Conservation (phyloP, 495 filamentous ascomycete genomes). For the Trichocladium antarcticum region DNA sequence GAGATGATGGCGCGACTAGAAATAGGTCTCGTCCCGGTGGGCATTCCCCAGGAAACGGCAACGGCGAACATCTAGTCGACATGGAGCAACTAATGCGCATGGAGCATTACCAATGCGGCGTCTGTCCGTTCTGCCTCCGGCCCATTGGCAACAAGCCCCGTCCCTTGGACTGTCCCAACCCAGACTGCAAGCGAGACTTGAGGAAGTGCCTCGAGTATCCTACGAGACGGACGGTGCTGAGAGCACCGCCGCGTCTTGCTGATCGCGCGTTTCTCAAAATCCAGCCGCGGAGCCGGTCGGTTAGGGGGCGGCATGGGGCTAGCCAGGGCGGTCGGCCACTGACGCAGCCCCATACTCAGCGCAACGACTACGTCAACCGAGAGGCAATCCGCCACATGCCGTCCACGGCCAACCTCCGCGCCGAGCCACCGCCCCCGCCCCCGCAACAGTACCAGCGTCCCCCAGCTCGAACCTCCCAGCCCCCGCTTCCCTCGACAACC, state of each 20-base stretch:
- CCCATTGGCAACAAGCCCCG: not conserved
- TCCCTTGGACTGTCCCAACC: conserved; percentile 1
- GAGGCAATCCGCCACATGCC: too few species aligned
- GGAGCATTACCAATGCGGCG: conserved; percentile 5
- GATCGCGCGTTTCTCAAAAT: not conserved
- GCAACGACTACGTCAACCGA: too few species aligned
- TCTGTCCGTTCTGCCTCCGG: conserved; percentile 10
- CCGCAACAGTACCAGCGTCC: too few species aligned
- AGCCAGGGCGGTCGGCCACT: not conserved
- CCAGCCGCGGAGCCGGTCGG: not conserved
- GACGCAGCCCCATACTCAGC: too few species aligned
- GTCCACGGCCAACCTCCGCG: too few species aligned
- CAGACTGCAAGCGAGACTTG: conserved; percentile 3
- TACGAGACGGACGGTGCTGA: not conserved
- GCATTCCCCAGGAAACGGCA: not conserved
- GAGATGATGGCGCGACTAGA: not conserved
- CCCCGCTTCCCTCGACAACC: too few species aligned
- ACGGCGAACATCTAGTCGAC: not conserved
- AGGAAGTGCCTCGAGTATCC: not conserved
- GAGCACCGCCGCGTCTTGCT: conserved; percentile 7
- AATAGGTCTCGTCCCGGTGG: not conserved
- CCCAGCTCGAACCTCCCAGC: too few species aligned
- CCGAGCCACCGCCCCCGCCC: too few species aligned
- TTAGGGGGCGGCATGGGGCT: not conserved
- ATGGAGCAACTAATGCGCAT: conserved; percentile 7